These are phyloP conservation scores for Chaetomium tenue DNA, from an alignment of 495 filamentous ascomycete genomes.

Conservation along the genomic window DNA sequence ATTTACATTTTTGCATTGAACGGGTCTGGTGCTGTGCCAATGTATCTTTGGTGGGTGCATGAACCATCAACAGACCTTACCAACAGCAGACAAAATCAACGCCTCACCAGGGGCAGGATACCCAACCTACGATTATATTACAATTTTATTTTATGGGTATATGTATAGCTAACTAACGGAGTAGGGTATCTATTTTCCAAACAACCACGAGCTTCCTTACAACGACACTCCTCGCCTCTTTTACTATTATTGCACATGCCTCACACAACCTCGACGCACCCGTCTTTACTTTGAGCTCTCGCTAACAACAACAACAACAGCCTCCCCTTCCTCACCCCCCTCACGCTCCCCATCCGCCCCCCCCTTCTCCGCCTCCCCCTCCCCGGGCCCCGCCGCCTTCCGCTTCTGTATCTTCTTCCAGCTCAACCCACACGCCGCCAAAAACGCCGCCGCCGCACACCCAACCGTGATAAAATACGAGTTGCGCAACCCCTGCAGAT, in stretches of 20 bases:
- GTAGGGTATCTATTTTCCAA: neutral
- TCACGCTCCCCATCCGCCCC: neutral
- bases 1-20: neutral
- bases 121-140: no score
- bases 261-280: neutral
- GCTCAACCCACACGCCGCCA: slow-evolving; percentile 38
- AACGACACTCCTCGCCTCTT: neutral
- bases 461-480: slow-evolving; percentile 47
- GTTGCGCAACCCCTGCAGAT: slow-evolving; percentile 46
- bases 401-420: slow-evolving; percentile 51
- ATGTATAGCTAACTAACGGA: neutral
- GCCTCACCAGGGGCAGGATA: no score
- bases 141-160: neutral
- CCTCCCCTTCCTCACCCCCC: neutral
- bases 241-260: neutral
- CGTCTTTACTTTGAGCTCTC: neutral
- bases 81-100: no score
- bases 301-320: neutral
- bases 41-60: neutral
- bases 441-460: slow-evolving; percentile 42
- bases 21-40: neutral
- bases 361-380: neutral
- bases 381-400: neutral
- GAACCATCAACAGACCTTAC: no score
- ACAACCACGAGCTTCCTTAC: neutral